These are phyloP conservation scores for Bipolaris victoriae DNA, from an alignment of 2,329 filamentous ascomycete genomes.

Conservation along the genomic window DNA sequence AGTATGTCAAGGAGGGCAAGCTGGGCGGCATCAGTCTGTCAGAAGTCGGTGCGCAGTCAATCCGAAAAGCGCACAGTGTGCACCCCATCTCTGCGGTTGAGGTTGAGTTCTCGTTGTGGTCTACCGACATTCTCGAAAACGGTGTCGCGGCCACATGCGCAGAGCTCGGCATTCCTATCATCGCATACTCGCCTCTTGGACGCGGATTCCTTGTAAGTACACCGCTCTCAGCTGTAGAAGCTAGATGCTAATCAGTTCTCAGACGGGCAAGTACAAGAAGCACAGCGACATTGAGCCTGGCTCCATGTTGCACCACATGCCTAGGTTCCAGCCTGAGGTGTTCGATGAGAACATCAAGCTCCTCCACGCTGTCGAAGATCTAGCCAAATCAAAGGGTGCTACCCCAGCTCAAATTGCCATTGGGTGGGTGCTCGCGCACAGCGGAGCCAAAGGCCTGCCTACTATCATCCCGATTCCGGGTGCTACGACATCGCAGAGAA, in stretches of 20 bases:
- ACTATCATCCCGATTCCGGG: conserved; percentile 71
- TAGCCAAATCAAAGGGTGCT: conserved; percentile 65
- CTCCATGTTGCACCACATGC: conserved; percentile 57
- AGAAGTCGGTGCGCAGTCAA: conserved; percentile 55
- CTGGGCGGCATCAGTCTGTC: conserved; percentile 55
- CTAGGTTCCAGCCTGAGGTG: conserved; percentile 68
- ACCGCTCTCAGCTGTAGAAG: not conserved
- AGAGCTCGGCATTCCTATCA: conserved; percentile 70
- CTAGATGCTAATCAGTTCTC: conserved; percentile 25
- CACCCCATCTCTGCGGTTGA: conserved; percentile 65
- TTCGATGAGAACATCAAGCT: conserved; percentile 71
- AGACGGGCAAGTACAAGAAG: conserved; percentile 54
- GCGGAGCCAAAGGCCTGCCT: conserved; percentile 60
- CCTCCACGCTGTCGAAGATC: conserved; percentile 61
- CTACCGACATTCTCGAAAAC: conserved; percentile 63
- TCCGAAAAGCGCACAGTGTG: conserved; percentile 58
- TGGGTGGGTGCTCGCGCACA: conserved; percentile 64
- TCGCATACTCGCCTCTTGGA: conserved; percentile 74
- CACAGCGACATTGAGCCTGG: conserved; percentile 65
- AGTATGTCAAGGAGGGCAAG: conserved; percentile 51
- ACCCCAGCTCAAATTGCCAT: conserved; percentile 70
- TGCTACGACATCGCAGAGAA: conserved; percentile 61
- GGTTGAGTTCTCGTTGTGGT: conserved; percentile 65
- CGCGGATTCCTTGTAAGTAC: conserved; percentile 59
- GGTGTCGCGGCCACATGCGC: conserved; percentile 63